Percentiles rank a stretch among this genome's conserved stretches.
Conservation (phyloP, 495 filamentous ascomycete species). For the Ramalina peruviana region DNA sequence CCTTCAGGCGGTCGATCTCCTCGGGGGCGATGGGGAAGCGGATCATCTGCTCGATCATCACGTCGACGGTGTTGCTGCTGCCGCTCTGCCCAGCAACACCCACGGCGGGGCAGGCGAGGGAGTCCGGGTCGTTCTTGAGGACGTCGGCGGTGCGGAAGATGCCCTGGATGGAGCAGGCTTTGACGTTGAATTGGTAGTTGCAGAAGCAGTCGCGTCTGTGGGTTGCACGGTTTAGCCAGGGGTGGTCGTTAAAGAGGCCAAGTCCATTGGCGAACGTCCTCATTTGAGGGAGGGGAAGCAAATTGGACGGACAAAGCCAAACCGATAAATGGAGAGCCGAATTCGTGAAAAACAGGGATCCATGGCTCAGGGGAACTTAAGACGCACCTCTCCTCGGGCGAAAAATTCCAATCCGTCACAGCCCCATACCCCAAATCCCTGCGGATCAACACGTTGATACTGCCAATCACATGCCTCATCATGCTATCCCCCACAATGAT, state of each 20-base stretch:
- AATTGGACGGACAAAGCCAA: too few relatives aligned
- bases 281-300: neutral
- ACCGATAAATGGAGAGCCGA: too few relatives aligned
- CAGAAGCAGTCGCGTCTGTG: conserved; percentile 35
- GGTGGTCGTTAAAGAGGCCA: too few relatives aligned
- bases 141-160: conserved; percentile 39
- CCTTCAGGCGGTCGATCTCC: conserved; percentile 28
- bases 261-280: too few relatives aligned
- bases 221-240: too few relatives aligned
- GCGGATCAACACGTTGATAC: conserved; percentile 35
- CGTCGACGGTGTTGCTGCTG: conserved; percentile 21
- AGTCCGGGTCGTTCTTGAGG: conserved; percentile 29
- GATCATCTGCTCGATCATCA: conserved; percentile 37
- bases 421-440: conserved; percentile 39
- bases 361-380: too few relatives aligned
- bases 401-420: conserved; percentile 41
- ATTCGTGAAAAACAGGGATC: too few relatives aligned
- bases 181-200: conserved; percentile 39
- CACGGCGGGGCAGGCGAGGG: conserved; percentile 23
- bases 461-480: conserved; percentile 39
- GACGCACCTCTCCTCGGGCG: conserved; percentile 30
- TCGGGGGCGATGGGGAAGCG: conserved; percentile 30
- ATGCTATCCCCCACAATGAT: conserved; percentile 38
- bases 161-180: conserved; percentile 36
- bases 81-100: too few relatives aligned